Evolutionary conservation across 2,329 filamentous ascomycete species (phyloP).

Genomic region (Cladosporium cucumerinum): DNA sequence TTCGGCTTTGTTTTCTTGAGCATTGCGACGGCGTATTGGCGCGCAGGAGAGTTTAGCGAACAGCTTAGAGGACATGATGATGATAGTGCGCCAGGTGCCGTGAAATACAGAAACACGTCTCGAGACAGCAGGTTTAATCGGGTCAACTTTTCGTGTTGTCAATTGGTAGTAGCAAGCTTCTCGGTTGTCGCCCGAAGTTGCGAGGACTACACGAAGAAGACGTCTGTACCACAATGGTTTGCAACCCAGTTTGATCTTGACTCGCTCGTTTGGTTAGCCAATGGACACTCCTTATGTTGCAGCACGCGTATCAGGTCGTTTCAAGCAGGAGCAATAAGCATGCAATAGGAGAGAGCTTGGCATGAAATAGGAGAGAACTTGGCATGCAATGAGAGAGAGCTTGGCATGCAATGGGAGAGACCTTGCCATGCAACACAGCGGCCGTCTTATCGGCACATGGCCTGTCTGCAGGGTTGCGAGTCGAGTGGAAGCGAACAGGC

Average conservation of each 20-base stretch:
- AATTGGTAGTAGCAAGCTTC: not conserved
- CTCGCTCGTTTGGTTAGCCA: not conserved
- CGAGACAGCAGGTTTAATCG: not conserved
- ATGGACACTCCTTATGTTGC: not conserved
- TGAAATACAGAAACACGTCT: constrained; percentile 2
- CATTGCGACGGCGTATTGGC: constrained; percentile 13
- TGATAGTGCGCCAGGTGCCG: not conserved
- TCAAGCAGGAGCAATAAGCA: constrained; percentile 4
- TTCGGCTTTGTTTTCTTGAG: constrained; percentile 4
- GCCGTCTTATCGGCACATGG: constrained; percentile 5
- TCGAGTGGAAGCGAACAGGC: not conserved
- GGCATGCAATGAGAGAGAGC: not conserved
- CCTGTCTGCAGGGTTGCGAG: constrained; percentile 8
- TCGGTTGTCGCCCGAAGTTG: not conserved
- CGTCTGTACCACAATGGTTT: not conserved
- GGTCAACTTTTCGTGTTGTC: not conserved
- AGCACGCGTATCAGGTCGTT: not conserved
- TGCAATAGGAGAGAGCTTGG: not conserved
- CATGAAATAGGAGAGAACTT: not conserved
- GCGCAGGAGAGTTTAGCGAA: not conserved
- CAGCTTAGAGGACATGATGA: not conserved
- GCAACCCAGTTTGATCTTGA: not conserved
- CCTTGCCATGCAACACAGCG: constrained; percentile 1
- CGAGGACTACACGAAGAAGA: not conserved
- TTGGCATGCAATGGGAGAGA: constrained; percentile 1